Percentiles rank a stretch among this genome's conserved stretches.
phyloP scores from a whole-genome alignment of 108 stramenopile species.

The Hondaea fermentalgiana region DNA sequence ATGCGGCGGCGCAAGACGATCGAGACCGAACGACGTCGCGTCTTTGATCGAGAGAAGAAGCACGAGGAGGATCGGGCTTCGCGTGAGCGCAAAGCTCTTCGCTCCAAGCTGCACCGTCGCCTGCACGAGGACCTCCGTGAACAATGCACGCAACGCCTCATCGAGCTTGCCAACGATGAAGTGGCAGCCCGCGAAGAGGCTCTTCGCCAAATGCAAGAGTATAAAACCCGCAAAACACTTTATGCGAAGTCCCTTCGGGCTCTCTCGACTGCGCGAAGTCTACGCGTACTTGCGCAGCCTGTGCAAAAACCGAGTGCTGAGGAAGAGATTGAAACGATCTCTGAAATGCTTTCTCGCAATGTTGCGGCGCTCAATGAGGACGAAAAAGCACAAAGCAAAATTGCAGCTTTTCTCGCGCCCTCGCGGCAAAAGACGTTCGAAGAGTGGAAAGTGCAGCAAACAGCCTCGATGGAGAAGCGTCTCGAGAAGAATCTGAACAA shows the following conservation, averaged over 20 bases:
- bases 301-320: no score
- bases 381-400: not conserved
- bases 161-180: no score
- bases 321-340: no score
- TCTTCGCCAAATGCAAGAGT: no score
- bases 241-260: no score
- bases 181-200: no score
- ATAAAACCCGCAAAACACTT: no score
- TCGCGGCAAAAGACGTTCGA: not conserved
- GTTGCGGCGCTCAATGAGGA: not conserved
- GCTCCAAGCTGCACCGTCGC: not conserved
- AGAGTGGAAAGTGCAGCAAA: not conserved
- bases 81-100: not conserved
- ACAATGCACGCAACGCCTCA: not conserved
- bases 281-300: no score
- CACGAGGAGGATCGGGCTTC: not conserved
- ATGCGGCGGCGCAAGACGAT: not conserved
- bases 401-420: not conserved
- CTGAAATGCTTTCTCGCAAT: no score
- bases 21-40: not conserved
- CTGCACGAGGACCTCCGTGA: not conserved
- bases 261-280: no score
- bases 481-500: not conserved
- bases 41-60: not conserved
- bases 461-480: not conserved